Evolutionary conservation across 2,329 filamentous ascomycete species (phyloP).

Genomic region (Colletotrichum plurivorum): DNA sequence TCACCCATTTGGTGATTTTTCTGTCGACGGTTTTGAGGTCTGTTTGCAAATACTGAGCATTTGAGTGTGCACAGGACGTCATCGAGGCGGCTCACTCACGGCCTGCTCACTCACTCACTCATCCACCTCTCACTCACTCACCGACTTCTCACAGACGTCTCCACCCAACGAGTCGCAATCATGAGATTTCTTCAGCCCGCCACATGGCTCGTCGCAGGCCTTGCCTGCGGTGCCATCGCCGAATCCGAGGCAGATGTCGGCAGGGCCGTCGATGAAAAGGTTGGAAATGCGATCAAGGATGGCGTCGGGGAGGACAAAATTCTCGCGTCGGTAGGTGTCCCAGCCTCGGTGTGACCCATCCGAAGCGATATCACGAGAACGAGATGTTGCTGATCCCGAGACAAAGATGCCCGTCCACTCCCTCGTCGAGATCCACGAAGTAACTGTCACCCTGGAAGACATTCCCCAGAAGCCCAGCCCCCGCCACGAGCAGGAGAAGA

Average conservation of each 20-base stretch:
- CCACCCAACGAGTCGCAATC: neutral
- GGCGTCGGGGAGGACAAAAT: neutral
- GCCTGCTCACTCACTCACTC: neutral
- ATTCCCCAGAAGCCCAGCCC: constrained; percentile 41
- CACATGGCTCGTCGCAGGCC: neutral
- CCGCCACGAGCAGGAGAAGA: constrained; percentile 50
- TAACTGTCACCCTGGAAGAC: constrained; percentile 45
- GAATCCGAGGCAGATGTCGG: neutral
- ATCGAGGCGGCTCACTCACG: no score
- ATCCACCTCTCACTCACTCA: neutral
- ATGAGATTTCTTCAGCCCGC: constrained; percentile 20
- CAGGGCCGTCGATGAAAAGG: neutral
- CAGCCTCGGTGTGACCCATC: neutral
- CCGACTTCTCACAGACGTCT: neutral
- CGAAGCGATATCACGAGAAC: neutral
- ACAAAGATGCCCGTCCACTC: constrained; percentile 24
- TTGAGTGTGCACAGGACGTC: no score
- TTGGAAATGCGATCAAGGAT: neutral
- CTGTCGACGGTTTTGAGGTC: neutral
- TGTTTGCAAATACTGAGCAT: neutral
- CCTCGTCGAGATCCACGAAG: constrained; percentile 46
- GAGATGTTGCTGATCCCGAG: neutral
- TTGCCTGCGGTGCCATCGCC: neutral
- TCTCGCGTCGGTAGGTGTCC: constrained; percentile 23
- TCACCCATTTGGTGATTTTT: neutral